These are phyloP conservation scores for Lodderomyces beijingensis DNA, from an alignment of 1,139 yeast species.

Conservation along the genomic window DNA sequence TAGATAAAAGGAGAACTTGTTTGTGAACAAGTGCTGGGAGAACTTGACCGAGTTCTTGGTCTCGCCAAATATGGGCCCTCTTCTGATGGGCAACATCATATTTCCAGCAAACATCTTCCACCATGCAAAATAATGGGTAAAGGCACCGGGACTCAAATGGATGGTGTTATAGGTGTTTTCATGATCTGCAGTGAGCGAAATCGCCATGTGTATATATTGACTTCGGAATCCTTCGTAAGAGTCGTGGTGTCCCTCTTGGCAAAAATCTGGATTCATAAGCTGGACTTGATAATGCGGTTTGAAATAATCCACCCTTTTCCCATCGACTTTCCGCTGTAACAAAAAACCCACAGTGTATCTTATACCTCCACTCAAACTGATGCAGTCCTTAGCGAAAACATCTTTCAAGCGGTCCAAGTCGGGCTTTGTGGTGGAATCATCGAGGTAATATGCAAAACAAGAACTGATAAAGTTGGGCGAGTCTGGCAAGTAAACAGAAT, in stretches of 20 bases:
- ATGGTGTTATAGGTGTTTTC: constrained; percentile 39
- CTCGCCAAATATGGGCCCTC: constrained; percentile 39
- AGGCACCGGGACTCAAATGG: constrained; percentile 38
- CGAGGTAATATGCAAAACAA: constrained; percentile 51
- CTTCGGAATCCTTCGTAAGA: constrained; percentile 39
- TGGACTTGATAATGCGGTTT: constrained; percentile 70
- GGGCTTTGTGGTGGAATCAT: constrained; percentile 14
- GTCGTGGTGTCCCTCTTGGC: constrained; percentile 36
- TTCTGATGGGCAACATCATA: constrained; percentile 38
- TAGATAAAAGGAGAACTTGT: constrained; percentile 38
- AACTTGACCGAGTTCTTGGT: constrained; percentile 32
- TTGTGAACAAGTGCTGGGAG: constrained; percentile 39
- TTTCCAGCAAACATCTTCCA: constrained; percentile 44
- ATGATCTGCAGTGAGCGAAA: constrained; percentile 52
- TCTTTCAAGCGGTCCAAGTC: constrained; percentile 13
- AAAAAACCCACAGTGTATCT: constrained; percentile 54
- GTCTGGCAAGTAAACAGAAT: constrained; percentile 42
- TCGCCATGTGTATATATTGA: constrained; percentile 40
- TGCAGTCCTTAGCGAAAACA: constrained; percentile 48
- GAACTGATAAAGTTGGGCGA: constrained; percentile 41
- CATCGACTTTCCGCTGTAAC: constrained; percentile 47
- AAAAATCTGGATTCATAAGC: constrained; percentile 59
- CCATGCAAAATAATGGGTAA: constrained; percentile 40
- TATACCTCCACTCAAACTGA: constrained; percentile 59
- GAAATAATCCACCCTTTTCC: constrained; percentile 47